Base-by-base conservation (phyloP, 208 protist species). In the Trypanosoma vivax region DNA sequence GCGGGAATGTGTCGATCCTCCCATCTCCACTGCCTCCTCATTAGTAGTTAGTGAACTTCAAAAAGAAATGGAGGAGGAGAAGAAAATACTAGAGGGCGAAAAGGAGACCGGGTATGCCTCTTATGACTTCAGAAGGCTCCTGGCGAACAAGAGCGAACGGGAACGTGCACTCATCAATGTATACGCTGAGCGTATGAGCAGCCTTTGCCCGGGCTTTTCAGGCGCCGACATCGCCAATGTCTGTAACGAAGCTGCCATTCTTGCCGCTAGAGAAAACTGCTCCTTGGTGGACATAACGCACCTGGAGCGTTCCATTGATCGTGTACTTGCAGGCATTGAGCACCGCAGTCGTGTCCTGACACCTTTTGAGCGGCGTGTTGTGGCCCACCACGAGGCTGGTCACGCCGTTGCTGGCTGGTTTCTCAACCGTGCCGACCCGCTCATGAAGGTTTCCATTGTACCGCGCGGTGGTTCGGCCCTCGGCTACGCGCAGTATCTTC, bases 381-480 rank as follows among this genome's bases (percentile, higher is more conserved):
- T 99, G 5, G 97, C 97, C 11, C 96, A 98, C 69, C 98, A 99
- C 76, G 97, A 99, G 79, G 96, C 98, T 5, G 98, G 97, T 2
- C 97, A 99, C 66, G 97, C 96, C 23, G 81, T 99, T 7, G 84
- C 70, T 21, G 93, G 94, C 16, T 99, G 97, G 97, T 99, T 97
- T 75, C 83, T 99, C 3, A 81, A 98, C 65, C 80, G 97, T 51
- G 84, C 96, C 0, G 85, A 98, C 46, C 97, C 97, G 33, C 73
- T 99, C 21, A 88, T 99, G 51, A 99, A 99, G 62, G 94, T 98
- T 21, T 97, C 95, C 5, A 99, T 99, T 40, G 88, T 99, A 30
- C 97, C 97, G 14, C 76, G 97, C 37, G 96, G 96, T 5, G 63
- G 71, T 24, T 94, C 76, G 13, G 96, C 96, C 14, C 79, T 99